Conservation (phyloP, 1,284 basidiomycete genomes). For the Trichosporon sp. region DNA sequence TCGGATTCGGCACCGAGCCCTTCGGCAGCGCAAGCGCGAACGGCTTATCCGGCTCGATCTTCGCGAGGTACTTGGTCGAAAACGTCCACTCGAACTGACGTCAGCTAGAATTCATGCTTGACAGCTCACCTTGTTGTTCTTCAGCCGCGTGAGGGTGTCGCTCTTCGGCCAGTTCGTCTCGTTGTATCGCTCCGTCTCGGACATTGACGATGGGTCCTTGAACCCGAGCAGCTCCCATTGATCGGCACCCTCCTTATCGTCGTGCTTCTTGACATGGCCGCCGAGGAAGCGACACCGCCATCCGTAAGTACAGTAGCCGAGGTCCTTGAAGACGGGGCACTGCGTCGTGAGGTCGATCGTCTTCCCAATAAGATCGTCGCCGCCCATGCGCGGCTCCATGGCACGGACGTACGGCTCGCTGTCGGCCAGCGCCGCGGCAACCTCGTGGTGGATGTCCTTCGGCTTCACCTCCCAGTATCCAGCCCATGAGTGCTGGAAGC, state of each 20-base stretch:
- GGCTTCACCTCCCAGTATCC: slow-evolving; percentile 73
- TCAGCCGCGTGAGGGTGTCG: slow-evolving; percentile 57
- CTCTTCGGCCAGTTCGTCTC: slow-evolving; percentile 70
- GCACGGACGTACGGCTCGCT: slow-evolving; percentile 47
- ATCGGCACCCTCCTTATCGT: slow-evolving; percentile 17
- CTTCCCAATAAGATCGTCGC: slow-evolving; percentile 28
- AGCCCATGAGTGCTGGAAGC: slow-evolving; percentile 70
- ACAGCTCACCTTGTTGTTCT: slow-evolving; percentile 59
- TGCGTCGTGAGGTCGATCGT: slow-evolving; percentile 31
- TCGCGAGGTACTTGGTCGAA: slow-evolving; percentile 61
- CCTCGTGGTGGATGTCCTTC: slow-evolving; percentile 61
- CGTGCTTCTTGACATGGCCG: slow-evolving; percentile 55
- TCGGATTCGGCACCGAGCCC: not conserved
- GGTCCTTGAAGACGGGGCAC: slow-evolving; percentile 69
- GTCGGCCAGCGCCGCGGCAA: slow-evolving; percentile 48
- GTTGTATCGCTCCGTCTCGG: slow-evolving; percentile 45
- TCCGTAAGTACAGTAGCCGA: slow-evolving; percentile 77
- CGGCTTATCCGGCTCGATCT: slow-evolving; percentile 52
- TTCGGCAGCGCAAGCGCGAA: slow-evolving; percentile 27
- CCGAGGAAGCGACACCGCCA: slow-evolving; percentile 88
- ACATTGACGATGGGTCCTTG: not conserved
- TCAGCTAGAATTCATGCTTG: not conserved
- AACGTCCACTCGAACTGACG: slow-evolving; percentile 58
- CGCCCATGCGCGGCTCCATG: slow-evolving; percentile 15
- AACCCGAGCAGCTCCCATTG: slow-evolving; percentile 46